A percentile compares a stretch with the other conserved stretches of the same genome.
phyloP scores from a whole-genome alignment of 176 grass and related monocot species.

The Oryza meyeriana region DNA sequence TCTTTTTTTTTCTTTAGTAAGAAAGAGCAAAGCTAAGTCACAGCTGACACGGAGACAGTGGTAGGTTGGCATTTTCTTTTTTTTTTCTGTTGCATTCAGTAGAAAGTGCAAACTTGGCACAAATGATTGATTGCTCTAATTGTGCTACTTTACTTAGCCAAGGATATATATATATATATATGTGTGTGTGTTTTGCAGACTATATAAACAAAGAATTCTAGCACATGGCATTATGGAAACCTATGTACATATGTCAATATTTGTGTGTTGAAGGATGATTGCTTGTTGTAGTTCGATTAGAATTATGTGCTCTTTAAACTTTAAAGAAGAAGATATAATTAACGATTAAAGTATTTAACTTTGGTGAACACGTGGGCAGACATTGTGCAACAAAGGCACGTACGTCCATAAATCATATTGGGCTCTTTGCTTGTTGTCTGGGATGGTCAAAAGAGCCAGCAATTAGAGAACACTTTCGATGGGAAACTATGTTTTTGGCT shows the following conservation, averaged over 20 bases:
- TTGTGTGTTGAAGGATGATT: neutral
- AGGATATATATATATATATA: neutral
- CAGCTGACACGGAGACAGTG: neutral
- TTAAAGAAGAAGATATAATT: neutral
- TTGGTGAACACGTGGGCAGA: neutral
- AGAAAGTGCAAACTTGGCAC: neutral
- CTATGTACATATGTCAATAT: neutral
- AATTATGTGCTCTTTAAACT: neutral
- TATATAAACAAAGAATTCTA: neutral
- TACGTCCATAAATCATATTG: constrained; percentile 2
- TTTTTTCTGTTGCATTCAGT: neutral
- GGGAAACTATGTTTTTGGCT: constrained; percentile 13
- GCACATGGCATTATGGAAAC: neutral
- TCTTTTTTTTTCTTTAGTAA: no score
- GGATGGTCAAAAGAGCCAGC: neutral
- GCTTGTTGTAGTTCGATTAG: neutral
- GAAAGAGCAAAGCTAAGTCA: neutral
- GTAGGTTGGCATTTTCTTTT: neutral
- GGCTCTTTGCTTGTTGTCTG: neutral
- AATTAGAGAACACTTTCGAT: neutral
- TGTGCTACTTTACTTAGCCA: neutral
- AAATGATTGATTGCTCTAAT: neutral
- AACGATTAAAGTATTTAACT: neutral
- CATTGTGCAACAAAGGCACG: constrained; percentile 1
- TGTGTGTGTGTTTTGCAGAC: neutral